Conservation (phyloP, 2,329 filamentous ascomycete genomes). For the Cercospora sojina region DNA sequence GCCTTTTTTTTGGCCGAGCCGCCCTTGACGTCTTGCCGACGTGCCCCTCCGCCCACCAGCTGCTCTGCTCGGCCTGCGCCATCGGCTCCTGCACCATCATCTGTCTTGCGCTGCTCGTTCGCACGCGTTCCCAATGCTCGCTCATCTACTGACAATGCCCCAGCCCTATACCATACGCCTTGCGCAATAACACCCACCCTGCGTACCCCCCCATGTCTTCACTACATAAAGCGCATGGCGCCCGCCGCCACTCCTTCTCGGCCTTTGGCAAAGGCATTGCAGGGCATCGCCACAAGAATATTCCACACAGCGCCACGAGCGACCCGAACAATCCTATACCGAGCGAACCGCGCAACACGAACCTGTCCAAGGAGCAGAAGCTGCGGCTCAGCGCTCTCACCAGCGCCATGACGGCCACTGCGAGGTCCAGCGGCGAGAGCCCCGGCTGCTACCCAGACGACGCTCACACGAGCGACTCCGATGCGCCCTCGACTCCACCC, state of each 20-base stretch:
- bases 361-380: constrained; percentile 25
- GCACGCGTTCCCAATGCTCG: constrained; percentile 11
- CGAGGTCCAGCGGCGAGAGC: constrained; percentile 36
- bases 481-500: constrained; percentile 40
- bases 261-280: constrained; percentile 27
- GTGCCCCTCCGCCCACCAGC: not conserved
- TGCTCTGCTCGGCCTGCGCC: not conserved
- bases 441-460: constrained; percentile 24
- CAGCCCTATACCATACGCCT: constrained; percentile 2
- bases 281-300: constrained; percentile 37
- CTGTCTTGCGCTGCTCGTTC: not conserved
- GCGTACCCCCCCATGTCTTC: constrained; percentile 24
- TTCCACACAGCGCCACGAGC: constrained; percentile 46
- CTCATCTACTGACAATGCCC: constrained; percentile 2
- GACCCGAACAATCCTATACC: constrained; percentile 50
- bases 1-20: not conserved
- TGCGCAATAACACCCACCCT: not conserved
- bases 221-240: constrained; percentile 16
- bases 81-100: not conserved
- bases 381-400: constrained; percentile 31
- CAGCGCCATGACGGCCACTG: constrained; percentile 20
- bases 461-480: constrained; percentile 28
- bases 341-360: constrained; percentile 39
- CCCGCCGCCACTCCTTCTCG: constrained; percentile 36
- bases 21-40: constrained; percentile 3